Conservation (phyloP, 106 monocot species). For the Acorus gramineus region DNA sequence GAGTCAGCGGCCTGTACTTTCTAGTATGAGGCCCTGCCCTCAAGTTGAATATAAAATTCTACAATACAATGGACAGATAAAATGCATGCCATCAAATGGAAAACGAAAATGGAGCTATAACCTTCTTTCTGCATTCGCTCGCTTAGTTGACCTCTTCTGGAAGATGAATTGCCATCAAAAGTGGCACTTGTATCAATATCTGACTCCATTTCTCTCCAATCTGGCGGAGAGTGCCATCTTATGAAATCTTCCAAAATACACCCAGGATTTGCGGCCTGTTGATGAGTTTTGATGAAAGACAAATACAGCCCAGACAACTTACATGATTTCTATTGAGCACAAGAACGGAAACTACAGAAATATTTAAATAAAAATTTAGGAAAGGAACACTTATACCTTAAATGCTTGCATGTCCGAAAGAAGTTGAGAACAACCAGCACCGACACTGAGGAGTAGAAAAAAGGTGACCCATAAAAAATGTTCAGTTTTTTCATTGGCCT, state of each 20-base stretch:
- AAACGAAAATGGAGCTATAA: slow-evolving; percentile 1
- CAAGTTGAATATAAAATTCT: no score
- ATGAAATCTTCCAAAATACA: slow-evolving; percentile 87
- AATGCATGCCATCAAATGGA: no score
- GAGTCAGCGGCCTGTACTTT: no score
- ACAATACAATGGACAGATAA: no score
- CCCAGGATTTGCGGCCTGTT: slow-evolving; percentile 92
- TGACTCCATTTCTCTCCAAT: slow-evolving; percentile 53
- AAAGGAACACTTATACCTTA: slow-evolving; percentile 33
- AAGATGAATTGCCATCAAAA: slow-evolving; percentile 46
- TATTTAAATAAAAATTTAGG: no score
- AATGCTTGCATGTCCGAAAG: slow-evolving; percentile 98
- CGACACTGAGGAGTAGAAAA: slow-evolving; percentile 50
- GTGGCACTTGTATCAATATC: slow-evolving; percentile 13
- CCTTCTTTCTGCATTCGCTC: slow-evolving; percentile 85
- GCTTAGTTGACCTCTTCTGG: slow-evolving; percentile 58
- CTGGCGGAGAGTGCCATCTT: slow-evolving; percentile 95
- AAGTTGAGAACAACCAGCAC: slow-evolving; percentile 84
- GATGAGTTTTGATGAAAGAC: neutral
- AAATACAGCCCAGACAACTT: neutral
- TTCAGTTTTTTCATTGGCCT: no score
- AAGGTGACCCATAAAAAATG: no score
- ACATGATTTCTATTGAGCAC: no score
- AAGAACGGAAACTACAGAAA: no score
- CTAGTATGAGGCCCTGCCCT: no score